Evolutionary conservation across 441 rosid genomes (phyloP).

Genomic region (Pelargonium fulgidum): DNA sequence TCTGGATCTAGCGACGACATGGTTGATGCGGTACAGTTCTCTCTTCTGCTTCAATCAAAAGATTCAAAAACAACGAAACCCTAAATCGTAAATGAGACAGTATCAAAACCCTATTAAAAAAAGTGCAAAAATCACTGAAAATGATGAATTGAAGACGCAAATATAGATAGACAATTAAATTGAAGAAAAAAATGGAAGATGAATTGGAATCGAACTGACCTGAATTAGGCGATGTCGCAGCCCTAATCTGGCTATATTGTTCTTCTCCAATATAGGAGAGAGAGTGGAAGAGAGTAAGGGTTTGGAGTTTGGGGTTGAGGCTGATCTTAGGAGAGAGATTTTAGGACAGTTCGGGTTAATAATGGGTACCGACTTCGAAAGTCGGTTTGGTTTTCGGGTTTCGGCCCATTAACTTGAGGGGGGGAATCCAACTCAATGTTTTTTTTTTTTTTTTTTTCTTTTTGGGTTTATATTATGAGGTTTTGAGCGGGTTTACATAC

Average conservation of each 20-base stretch:
- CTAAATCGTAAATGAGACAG: neutral
- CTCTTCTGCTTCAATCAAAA: neutral
- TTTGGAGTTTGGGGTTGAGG: too few relatives aligned
- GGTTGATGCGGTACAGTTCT: neutral
- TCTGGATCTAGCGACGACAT: constrained; percentile 53
- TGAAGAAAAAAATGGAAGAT: neutral
- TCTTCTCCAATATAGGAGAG: neutral
- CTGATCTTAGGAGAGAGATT: too few relatives aligned
- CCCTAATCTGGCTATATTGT: neutral
- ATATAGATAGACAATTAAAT: neutral
- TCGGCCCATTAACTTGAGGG: too few relatives aligned
- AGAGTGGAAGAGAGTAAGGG: neutral
- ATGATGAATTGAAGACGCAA: neutral
- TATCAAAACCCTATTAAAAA: neutral
- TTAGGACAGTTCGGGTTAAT: too few relatives aligned
- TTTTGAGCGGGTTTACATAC: too few relatives aligned
- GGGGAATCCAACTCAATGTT: too few relatives aligned
- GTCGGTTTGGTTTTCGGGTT: too few relatives aligned
- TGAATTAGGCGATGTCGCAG: neutral
- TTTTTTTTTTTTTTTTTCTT: too few relatives aligned
- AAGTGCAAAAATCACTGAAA: neutral
- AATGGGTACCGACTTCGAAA: too few relatives aligned
- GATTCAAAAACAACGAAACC: neutral
- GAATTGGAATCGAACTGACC: neutral
- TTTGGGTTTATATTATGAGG: too few relatives aligned